Conservation (phyloP, 108 stramenopile genomes). For the Thalassiosira profunda region DNA sequence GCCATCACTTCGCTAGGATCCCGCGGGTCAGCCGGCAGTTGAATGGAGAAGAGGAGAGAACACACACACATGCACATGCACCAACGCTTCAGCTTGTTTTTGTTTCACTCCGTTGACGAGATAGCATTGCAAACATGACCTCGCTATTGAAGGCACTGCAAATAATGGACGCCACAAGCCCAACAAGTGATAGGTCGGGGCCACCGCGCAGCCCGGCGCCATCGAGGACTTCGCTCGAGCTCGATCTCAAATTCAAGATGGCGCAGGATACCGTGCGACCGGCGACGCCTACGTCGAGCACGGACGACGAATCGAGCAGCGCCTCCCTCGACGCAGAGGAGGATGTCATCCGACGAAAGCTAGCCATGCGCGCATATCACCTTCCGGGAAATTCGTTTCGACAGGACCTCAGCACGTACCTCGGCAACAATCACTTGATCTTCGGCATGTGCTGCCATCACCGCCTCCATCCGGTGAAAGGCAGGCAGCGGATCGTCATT, state of each 20-base stretch:
- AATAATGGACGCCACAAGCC: background rate
- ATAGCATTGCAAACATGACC: no score
- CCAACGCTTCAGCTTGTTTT: no score
- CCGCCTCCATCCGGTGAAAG: slow-evolving; percentile 27
- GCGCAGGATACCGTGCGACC: background rate
- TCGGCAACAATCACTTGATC: slow-evolving; percentile 34
- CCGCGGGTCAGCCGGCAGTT: no score
- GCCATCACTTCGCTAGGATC: no score
- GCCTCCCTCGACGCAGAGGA: background rate
- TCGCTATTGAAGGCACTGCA: slow-evolving; percentile 4
- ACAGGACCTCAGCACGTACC: slow-evolving; percentile 23
- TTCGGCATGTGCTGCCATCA: slow-evolving; percentile 36
- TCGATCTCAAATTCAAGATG: slow-evolving; percentile 13
- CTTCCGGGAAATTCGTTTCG: slow-evolving; percentile 18
- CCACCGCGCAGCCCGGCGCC: background rate
- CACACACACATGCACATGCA: no score
- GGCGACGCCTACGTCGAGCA: slow-evolving; percentile 4
- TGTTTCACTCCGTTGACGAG: no score
- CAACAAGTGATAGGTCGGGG: background rate
- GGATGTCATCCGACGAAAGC: background rate
- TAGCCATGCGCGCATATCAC: slow-evolving; percentile 23
- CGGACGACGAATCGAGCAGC: slow-evolving; percentile 17
- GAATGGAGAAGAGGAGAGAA: no score
- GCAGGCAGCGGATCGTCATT: slow-evolving; percentile 9
- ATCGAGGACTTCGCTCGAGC: background rate